A percentile compares a stretch with the other conserved stretches of the same genome.
Evolutionary conservation across 306 rosid genomes (phyloP).

Genomic region (Quercus rubra): DNA sequence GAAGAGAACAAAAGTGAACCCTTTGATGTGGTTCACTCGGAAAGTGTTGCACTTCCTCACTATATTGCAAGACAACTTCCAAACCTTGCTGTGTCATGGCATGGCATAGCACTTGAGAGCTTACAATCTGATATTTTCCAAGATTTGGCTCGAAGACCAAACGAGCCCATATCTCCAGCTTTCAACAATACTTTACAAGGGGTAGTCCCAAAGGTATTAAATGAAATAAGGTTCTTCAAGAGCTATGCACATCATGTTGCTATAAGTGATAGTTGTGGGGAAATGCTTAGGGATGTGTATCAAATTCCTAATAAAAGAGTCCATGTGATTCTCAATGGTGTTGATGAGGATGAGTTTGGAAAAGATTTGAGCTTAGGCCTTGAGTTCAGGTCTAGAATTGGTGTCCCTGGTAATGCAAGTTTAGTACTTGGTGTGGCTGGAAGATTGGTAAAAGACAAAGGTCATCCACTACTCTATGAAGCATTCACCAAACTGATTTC

Average conservation of each 20-base stretch:
- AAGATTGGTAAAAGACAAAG: conserved; percentile 88
- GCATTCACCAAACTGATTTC: conserved; percentile 58
- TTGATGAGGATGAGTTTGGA: conserved; percentile 57
- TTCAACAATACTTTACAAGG: conserved; percentile 63
- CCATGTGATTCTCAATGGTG: conserved; percentile 89
- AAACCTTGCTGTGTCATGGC: conserved; percentile 95
- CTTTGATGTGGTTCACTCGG: conserved; percentile 90
- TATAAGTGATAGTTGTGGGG: conserved; percentile 90
- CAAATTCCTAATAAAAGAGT: conserved; percentile 78
- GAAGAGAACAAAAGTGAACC: conserved; percentile 49
- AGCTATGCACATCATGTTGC: conserved; percentile 83
- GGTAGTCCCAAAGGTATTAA: conserved; percentile 69
- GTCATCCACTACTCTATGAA: conserved; percentile 85
- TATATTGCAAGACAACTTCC: conserved; percentile 58
- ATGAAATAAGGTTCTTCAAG: conserved; percentile 84
- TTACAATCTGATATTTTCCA: conserved; percentile 80
- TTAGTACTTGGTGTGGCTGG: conserved; percentile 92
- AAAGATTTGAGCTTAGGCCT: conserved; percentile 48
- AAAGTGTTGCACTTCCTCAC: conserved; percentile 92
- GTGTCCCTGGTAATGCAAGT: conserved; percentile 63
- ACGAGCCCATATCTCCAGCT: conserved; percentile 59
- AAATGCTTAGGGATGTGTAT: conserved; percentile 82
- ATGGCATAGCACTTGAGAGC: conserved; percentile 92
- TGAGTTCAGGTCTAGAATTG: conserved; percentile 50
- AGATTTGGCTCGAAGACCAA: conserved; percentile 52